These are phyloP conservation scores for Arxiozyma bovina DNA, from an alignment of 1,139 yeast genomes.

Conservation along the genomic window DNA sequence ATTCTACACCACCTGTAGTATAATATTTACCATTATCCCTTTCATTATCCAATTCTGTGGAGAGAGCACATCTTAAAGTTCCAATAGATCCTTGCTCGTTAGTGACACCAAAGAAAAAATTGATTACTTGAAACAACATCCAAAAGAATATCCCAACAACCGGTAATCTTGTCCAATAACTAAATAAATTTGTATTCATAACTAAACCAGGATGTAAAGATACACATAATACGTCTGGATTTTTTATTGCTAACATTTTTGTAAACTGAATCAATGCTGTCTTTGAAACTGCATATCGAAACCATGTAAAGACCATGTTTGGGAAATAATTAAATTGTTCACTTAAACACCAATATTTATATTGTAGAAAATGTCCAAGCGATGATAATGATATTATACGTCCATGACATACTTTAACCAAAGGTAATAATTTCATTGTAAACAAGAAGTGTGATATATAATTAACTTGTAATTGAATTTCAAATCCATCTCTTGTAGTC, in stretches of 20 bases:
- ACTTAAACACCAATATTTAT: slow-evolving; percentile 42
- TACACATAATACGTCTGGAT: slow-evolving; percentile 56
- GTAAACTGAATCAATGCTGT: slow-evolving; percentile 72
- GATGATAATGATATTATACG: slow-evolving; percentile 65
- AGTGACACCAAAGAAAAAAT: slow-evolving; percentile 59
- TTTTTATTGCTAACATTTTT: slow-evolving; percentile 53
- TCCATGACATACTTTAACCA: slow-evolving; percentile 38
- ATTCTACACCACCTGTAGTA: slow-evolving; percentile 49
- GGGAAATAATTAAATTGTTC: slow-evolving; percentile 54
- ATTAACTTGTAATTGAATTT: slow-evolving; percentile 72
- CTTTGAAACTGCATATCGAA: slow-evolving; percentile 73
- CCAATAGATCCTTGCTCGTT: slow-evolving; percentile 66
- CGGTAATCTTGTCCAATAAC: slow-evolving; percentile 73
- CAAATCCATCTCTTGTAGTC: slow-evolving; percentile 62
- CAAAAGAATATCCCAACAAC: slow-evolving; percentile 63
- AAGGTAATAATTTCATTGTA: slow-evolving; percentile 51
- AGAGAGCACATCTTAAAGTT: slow-evolving; percentile 55
- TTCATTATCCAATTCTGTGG: slow-evolving; percentile 41
- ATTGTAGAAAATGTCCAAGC: slow-evolving; percentile 54
- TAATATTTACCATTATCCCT: slow-evolving; percentile 64
- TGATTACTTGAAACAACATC: slow-evolving; percentile 60
- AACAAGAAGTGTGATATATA: slow-evolving; percentile 68
- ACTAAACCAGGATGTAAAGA: slow-evolving; percentile 84
- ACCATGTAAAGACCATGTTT: slow-evolving; percentile 61
- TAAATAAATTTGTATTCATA: slow-evolving; percentile 64